Conservation (phyloP, 495 filamentous ascomycete genomes). For the Xylaria curta region DNA sequence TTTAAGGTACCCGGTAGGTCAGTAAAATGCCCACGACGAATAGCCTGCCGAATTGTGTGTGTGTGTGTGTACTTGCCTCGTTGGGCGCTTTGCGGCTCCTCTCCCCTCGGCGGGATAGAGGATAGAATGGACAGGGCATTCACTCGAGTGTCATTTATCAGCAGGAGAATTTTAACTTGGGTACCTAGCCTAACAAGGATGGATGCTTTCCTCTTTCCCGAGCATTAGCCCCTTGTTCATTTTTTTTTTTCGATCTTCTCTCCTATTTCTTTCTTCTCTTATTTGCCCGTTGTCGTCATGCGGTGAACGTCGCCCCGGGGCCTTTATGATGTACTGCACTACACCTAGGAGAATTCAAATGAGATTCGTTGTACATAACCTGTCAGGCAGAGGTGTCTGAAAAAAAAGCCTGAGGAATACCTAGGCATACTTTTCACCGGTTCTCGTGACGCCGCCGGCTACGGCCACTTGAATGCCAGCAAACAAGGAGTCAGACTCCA, state of each 20-base stretch:
- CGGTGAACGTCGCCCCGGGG: not conserved
- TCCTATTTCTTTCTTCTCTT: not conserved
- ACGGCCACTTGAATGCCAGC: constrained; percentile 15
- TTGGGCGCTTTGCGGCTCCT: constrained; percentile 10
- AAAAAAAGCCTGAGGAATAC: not conserved
- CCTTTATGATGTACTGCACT: not conserved
- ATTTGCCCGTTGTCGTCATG: not conserved
- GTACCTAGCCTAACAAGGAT: not conserved
- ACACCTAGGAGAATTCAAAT: no score
- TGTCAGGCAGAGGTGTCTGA: not conserved
- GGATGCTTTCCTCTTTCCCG: not conserved
- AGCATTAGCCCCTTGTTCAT: not conserved
- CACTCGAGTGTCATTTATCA: not conserved
- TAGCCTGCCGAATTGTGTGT: not conserved
- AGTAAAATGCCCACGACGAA: not conserved
- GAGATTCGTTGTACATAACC: no score
- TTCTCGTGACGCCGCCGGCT: constrained; percentile 9
- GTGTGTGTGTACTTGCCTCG: constrained; percentile 1
- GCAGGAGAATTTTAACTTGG: not conserved
- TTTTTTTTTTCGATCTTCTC: not conserved
- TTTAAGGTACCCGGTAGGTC: constrained; percentile 25
- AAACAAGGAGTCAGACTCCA: constrained; percentile 21
- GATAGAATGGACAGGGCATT: not conserved
- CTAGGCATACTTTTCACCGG: constrained; percentile 3
- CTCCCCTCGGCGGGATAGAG: no score